A percentile compares a stretch with the other conserved stretches of the same genome.
Conservation (phyloP, 257 asterid genomes). For the Solanum infundibuliforme region DNA sequence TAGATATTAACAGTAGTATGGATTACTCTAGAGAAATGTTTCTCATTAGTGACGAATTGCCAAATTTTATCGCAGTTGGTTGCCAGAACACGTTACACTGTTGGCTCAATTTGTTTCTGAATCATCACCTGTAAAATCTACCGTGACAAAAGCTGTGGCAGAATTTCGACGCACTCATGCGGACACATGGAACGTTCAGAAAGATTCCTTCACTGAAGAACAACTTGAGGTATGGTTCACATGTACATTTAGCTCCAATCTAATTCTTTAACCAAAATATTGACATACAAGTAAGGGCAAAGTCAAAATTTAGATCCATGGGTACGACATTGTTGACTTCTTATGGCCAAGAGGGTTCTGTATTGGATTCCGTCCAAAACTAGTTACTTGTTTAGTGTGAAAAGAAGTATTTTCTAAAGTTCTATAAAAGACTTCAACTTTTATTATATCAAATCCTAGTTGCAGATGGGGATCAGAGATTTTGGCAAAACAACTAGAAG, state of each 20-base stretch:
- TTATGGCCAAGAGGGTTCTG: not conserved
- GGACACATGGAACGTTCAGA: slow-evolving; percentile 93
- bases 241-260: not conserved
- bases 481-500: not conserved
- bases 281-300: not conserved
- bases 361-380: not conserved
- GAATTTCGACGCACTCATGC: slow-evolving; percentile 99
- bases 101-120: slow-evolving; percentile 86
- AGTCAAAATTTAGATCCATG: not conserved
- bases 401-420: not conserved
- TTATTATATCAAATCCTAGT: not conserved
- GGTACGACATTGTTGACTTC: not conserved
- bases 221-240: slow-evolving; percentile 77
- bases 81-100: slow-evolving; percentile 87
- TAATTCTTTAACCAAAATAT: not conserved
- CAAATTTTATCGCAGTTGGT: slow-evolving; percentile 56
- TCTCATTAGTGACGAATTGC: not conserved
- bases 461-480: not conserved
- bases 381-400: not conserved
- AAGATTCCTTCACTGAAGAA: slow-evolving; percentile 85
- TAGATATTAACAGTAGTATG: not conserved
- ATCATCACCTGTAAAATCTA: slow-evolving; percentile 89
- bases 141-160: slow-evolving; percentile 95
- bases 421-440: not conserved
- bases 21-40: not conserved